A percentile compares a stretch with the other conserved stretches of the same genome.
These are phyloP conservation scores for Artemisia argyi DNA, from an alignment of 129 eudicot genomes.

Conservation along the genomic window DNA sequence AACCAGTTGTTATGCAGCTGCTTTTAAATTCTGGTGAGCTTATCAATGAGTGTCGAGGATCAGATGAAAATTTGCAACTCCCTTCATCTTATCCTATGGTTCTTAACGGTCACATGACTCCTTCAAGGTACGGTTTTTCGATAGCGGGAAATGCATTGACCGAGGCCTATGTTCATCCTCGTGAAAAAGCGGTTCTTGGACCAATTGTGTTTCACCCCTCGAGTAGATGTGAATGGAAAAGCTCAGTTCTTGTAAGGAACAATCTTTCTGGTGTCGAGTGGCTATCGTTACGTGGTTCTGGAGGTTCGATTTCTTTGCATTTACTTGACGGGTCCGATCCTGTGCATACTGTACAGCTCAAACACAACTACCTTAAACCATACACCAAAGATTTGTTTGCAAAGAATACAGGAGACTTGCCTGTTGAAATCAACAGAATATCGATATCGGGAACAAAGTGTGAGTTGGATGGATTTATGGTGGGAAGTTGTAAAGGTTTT, in stretches of 20 bases:
- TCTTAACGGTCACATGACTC: conserved; percentile 39
- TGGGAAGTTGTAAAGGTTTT: conserved; percentile 61
- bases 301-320: conserved; percentile 65
- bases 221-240: conserved; percentile 70
- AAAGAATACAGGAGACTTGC: conserved; percentile 71
- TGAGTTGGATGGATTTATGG: conserved; percentile 70
- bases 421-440: conserved; percentile 52
- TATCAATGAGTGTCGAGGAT: conserved; percentile 53
- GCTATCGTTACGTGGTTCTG: conserved; percentile 72
- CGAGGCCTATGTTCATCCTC: conserved; percentile 73
- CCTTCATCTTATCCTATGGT: conserved; percentile 47
- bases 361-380: conserved; percentile 33
- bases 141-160: conserved; percentile 57
- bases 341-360: conserved; percentile 54
- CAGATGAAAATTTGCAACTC: conserved; percentile 43
- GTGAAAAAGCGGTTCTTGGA: conserved; percentile 61
- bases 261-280: conserved; percentile 93
- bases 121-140: conserved; percentile 70
- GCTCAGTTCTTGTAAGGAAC: conserved; percentile 80
- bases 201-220: conserved; percentile 84
- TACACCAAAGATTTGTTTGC: conserved; percentile 54
- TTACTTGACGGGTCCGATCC: conserved; percentile 62
- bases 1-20: conserved; percentile 80
- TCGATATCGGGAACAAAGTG: conserved; percentile 72
- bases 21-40: conserved; percentile 71